Evolutionary conservation across 192 early-diverging fungal species (phyloP).

Genomic region (Podochytrium sp.): DNA sequence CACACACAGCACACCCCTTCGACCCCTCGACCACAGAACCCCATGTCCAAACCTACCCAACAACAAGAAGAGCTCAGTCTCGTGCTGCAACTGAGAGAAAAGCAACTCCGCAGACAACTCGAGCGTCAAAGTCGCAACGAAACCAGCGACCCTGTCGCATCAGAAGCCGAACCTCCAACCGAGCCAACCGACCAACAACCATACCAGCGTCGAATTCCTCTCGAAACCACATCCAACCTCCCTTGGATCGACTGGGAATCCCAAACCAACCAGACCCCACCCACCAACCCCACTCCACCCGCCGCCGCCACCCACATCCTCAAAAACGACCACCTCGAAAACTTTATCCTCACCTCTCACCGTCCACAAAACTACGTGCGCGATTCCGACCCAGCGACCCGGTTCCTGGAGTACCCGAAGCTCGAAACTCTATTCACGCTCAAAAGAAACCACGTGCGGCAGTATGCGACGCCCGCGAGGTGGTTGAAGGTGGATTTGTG

Average conservation of each 20-base stretch:
- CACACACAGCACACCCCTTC: no score
- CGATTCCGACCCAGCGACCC: conserved; percentile 45
- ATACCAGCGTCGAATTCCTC: no score
- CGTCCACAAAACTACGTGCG: conserved; percentile 68
- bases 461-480: conserved; percentile 51
- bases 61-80: neutral
- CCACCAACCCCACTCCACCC: no score
- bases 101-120: conserved; percentile 30
- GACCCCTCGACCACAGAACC: neutral
- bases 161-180: no score
- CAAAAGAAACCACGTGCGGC: conserved; percentile 47
- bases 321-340: conserved; percentile 63
- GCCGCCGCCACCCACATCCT: conserved; percentile 7
- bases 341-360: conserved; percentile 54
- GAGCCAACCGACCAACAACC: no score
- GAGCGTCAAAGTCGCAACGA: no score
- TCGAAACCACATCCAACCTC: no score
- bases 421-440: conserved; percentile 49
- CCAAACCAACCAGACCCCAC: no score
- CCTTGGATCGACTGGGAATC: no score
- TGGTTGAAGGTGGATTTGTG: conserved; percentile 53
- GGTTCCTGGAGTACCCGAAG: conserved; percentile 68
- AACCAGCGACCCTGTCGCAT: no score
- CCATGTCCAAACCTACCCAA: conserved; percentile 41
- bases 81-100: neutral